These are phyloP conservation scores for Backusella luteola DNA, from an alignment of 192 early-diverging fungal genomes.

Conservation along the genomic window DNA sequence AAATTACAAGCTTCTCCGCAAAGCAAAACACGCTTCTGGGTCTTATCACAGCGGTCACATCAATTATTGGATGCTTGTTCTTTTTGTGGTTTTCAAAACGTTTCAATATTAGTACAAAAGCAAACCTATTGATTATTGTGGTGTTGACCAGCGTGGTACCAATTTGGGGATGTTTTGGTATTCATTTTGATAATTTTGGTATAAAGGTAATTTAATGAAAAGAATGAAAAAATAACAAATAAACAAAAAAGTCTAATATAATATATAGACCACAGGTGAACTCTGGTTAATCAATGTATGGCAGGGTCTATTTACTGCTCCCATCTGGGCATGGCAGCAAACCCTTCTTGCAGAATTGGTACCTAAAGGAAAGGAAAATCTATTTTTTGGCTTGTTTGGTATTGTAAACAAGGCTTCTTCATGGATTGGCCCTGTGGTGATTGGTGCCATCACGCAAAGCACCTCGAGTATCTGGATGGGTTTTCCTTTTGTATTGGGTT, in stretches of 20 bases:
- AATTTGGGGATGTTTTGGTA: constrained; percentile 39
- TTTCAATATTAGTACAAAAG: constrained; percentile 37
- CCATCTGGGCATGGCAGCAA: constrained; percentile 46
- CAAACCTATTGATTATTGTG: constrained; percentile 38
- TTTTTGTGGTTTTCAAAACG: constrained; percentile 38
- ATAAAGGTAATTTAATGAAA: constrained; percentile 23
- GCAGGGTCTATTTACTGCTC: constrained; percentile 64
- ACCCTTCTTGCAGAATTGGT: constrained; percentile 42
- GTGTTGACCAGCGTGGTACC: constrained; percentile 34
- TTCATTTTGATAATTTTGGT: constrained; percentile 50
- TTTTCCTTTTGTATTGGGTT: constrained; percentile 14
- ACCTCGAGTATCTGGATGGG: constrained; percentile 27
- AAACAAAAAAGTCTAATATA: not conserved
- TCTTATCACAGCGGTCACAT: constrained; percentile 32
- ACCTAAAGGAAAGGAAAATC: constrained; percentile 38
- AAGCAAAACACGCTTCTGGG: constrained; percentile 28
- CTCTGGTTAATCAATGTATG: constrained; percentile 57
- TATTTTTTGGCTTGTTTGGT: constrained; percentile 48
- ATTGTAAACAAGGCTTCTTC: constrained; percentile 39
- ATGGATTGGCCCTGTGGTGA: constrained; percentile 40
- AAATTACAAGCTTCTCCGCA: constrained; percentile 25
- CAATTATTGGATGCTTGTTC: constrained; percentile 38
- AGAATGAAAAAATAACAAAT: not conserved
- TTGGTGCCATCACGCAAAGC: constrained; percentile 29
- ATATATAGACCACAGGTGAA: constrained; percentile 41